phyloP scores from a whole-genome alignment of 2,329 filamentous ascomycete species.

The Metarhizium sp. region DNA sequence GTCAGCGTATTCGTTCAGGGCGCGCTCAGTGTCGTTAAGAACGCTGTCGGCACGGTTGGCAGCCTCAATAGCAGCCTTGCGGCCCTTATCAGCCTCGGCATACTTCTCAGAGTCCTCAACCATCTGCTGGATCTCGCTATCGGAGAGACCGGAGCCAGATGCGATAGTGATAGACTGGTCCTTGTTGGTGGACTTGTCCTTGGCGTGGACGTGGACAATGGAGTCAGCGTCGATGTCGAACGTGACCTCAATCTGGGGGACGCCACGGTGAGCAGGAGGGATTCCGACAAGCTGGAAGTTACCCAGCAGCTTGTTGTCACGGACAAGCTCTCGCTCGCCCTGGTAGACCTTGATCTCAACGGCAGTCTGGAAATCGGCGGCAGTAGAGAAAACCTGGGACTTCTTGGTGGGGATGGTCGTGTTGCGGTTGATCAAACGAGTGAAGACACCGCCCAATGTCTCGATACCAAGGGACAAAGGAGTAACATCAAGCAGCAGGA shows the following conservation, averaged over 20 bases:
- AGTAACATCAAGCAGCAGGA: constrained; percentile 88
- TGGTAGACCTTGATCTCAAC: constrained; percentile 99
- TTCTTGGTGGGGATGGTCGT: constrained; percentile 99
- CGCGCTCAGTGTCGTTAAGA: constrained; percentile 96
- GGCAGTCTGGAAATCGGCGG: constrained; percentile 95
- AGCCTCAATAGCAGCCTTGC: constrained; percentile 88
- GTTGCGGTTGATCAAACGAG: constrained; percentile 96
- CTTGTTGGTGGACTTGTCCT: constrained; percentile 99
- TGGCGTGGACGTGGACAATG: constrained; percentile 94
- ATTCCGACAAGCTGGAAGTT: constrained; percentile 99
- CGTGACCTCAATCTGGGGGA: constrained; percentile 94
- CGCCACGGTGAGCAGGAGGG: constrained; percentile 89
- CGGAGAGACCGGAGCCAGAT: constrained; percentile 92
- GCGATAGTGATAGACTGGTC: constrained; percentile 99
- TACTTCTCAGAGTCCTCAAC: constrained; percentile 97
- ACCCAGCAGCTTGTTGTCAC: constrained; percentile 95
- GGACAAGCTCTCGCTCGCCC: constrained; percentile 98
- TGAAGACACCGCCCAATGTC: constrained; percentile 96
- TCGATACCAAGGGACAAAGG: constrained; percentile 96
- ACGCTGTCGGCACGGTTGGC: constrained; percentile 97
- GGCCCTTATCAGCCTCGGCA: constrained; percentile 89
- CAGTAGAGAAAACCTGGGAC: constrained; percentile 93
- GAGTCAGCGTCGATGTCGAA: constrained; percentile 98
- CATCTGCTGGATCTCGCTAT: constrained; percentile 93
- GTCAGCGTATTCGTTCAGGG: constrained; percentile 91